phyloP scores from a whole-genome alignment of 2,329 filamentous ascomycete species.

The Graphiopsis chlorocephala region DNA sequence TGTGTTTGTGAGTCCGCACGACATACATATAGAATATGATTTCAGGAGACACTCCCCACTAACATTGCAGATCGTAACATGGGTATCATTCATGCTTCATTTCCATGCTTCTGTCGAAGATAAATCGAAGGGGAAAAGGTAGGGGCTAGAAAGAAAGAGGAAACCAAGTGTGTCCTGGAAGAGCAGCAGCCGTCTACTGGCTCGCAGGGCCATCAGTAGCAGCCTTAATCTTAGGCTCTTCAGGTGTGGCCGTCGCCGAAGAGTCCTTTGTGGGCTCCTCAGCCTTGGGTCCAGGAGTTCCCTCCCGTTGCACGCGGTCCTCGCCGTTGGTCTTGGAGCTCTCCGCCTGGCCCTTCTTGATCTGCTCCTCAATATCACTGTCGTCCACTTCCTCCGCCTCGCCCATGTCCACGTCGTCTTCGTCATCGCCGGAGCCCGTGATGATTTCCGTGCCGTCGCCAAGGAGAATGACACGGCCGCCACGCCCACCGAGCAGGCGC shows the following conservation, averaged over 20 bases:
- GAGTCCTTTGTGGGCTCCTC: conserved; percentile 29
- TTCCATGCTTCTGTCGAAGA: conserved; percentile 16
- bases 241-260: conserved; percentile 20
- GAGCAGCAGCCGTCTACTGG: conserved; percentile 11
- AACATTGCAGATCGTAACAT: conserved; percentile 6
- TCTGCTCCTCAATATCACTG: conserved; percentile 80
- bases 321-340: conserved; percentile 27
- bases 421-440: conserved; percentile 63
- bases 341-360: conserved; percentile 59
- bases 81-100: conserved; percentile 20
- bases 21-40: not conserved
- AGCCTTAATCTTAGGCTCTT: conserved; percentile 30
- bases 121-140: not conserved
- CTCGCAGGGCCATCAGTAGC: conserved; percentile 20
- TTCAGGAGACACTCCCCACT: not conserved
- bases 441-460: conserved; percentile 92
- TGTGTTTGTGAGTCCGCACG: not conserved
- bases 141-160: not conserved
- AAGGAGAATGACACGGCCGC: conserved; percentile 86
- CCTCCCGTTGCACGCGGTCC: conserved; percentile 41
- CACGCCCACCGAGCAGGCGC: conserved; percentile 65
- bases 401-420: conserved; percentile 81
- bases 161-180: not conserved
- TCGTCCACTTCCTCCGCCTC: conserved; percentile 66
- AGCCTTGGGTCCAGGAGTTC: conserved; percentile 49